Base-by-base conservation (phyloP, 1,284 basidiomycete genomes). In the Trichosporon coremiiforme region DNA sequence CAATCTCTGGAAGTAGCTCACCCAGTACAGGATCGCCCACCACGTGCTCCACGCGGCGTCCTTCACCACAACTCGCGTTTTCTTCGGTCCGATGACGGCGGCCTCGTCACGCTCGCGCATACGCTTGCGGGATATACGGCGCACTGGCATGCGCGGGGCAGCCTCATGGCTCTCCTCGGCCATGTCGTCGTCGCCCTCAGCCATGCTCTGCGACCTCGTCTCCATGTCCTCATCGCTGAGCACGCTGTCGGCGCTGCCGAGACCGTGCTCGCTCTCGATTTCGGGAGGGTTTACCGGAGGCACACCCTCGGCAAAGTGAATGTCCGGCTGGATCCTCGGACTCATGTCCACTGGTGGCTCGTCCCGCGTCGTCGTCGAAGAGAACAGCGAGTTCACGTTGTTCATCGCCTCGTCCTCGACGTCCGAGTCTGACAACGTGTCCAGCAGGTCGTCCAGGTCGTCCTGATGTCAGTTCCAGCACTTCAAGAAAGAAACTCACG, bases 31-130 rank as follows among this genome's bases (percentile, higher is more conserved):
- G 45, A 94, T 87, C 0, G 92, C 90, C 78, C 87, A 89, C 82
- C 93, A 95, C 0, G 93, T 95, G 7, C 87, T 85, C 81, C 92
- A 94, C 0, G 93, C 90, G 4, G 90, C 89, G 80, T 95, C 93
- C 66, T 86, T 86, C 29, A 94, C 87, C 12, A 91, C 83, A 13
- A 93, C 88, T 22, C 85, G 87, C 65, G 87, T 84, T 80, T 89
- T 91, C 66, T 83, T 84, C 4, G 82, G 82, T 0, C 83, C 83
- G 5, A 73, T 65, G 2, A 71, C 69, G 17, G 53, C 45, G 1
- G 50, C 62, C 17, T 33, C 50, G 29, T 67, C 63, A 7, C 57
- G 57, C n/a, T 67, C 66, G 0, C 62, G 60, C 20, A 66, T 20
- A n/a, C 69, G 69, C 50, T 64, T 70, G 8, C 69, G 65, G 17